Base-by-base conservation (phyloP, 2,329 filamentous ascomycete species). In the Beauveria pseudobassiana region DNA sequence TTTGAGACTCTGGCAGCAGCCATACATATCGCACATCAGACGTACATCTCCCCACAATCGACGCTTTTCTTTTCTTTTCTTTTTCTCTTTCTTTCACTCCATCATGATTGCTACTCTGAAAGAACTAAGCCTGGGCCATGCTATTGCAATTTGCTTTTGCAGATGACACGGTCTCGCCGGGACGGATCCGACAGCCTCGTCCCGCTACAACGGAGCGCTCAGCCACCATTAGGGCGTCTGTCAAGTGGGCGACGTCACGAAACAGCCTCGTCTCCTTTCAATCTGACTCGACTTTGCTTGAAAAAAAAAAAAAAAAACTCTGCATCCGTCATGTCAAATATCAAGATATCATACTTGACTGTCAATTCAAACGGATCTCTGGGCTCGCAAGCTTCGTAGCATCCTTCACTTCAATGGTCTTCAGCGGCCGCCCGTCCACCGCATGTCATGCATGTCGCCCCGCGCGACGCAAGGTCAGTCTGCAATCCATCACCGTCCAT, bases 371-470 rank as follows among this genome's bases (percentile, higher is more conserved):
- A 38, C 34, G 34, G 2, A 16, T 38, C 14, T 1, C 34, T 48
- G 48, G 7, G 6, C 16, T 30, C 26, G 7, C 26, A 30, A 28
- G 14, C 8, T 12, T 5, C 6, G 4, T 2, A 30, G 7, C 48
- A 52, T n/a, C 49, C 30, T 8, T 12, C 24, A 24, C 34, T 26
- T 54, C 53, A 22, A 68, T 71, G 67, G 69, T 75, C 10, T 70
- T 70, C 40, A 69, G 67, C 30, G 69, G 69, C 38, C 66, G 65
- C 16, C 69, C 69, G 7, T 71, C 69, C 28, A 68, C 68, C 2
- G 69, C 69, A 3, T 71, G 69, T 46, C 65, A 66, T 49, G 62
- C 67, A 40, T 71, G 69, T 63, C 69, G 69, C 5, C 63, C 65
- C 20, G 63, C 62, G 61, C 65, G 69, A 62, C 63, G 67, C 22